These are phyloP conservation scores for Colletotrichum horii DNA, from an alignment of 2,329 filamentous ascomycete genomes.

Conservation along the genomic window DNA sequence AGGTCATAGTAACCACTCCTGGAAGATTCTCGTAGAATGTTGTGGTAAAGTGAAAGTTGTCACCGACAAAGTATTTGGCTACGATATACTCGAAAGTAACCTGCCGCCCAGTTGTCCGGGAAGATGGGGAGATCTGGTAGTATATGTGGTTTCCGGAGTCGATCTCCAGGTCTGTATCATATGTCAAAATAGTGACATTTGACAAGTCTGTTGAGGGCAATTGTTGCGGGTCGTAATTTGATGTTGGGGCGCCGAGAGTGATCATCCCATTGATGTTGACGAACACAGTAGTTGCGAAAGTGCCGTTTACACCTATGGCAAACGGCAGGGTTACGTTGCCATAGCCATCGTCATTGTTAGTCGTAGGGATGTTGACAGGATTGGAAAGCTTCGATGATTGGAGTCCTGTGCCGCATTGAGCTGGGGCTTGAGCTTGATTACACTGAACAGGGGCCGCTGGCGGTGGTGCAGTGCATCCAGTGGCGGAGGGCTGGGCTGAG, in stretches of 20 bases:
- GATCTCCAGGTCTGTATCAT: no score
- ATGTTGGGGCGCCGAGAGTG: no score
- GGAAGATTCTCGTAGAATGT: background rate
- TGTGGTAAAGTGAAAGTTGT: background rate
- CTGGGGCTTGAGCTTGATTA: background rate
- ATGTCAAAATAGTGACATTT: no score
- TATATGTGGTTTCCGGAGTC: background rate
- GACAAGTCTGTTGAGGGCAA: no score
- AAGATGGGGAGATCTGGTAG: background rate
- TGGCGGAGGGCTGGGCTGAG: background rate
- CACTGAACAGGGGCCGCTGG: background rate
- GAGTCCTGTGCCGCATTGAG: background rate
- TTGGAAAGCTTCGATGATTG: background rate
- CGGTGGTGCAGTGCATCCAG: background rate
- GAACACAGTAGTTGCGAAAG: no score
- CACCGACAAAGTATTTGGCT: background rate
- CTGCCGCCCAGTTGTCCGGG: background rate
- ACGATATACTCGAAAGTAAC: background rate
- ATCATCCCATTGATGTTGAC: no score
- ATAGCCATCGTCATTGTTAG: background rate
- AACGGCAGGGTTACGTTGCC: background rate
- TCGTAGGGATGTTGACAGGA: background rate
- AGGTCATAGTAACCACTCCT: background rate
- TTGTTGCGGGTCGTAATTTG: no score
- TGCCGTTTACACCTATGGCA: background rate